Conservation (phyloP, 441 rosid genomes). For the Eugenia klotzschiana region DNA sequence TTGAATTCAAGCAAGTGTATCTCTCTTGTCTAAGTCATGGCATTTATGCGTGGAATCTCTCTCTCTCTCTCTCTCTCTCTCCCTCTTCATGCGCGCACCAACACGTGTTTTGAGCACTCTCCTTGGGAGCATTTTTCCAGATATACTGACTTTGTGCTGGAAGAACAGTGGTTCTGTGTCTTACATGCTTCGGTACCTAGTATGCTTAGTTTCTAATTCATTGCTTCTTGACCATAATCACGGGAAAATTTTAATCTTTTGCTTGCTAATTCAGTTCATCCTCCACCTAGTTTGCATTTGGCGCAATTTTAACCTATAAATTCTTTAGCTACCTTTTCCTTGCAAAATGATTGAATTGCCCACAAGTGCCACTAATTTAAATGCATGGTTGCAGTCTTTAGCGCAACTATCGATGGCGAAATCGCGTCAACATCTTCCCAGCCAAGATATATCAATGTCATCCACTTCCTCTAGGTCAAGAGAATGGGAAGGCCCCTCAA, state of each 20-base stretch:
- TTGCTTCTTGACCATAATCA: not conserved
- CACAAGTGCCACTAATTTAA: not conserved
- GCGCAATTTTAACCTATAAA: not conserved
- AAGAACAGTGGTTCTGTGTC: not conserved
- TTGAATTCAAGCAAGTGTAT: too few relatives aligned
- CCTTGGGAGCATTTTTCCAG: not conserved
- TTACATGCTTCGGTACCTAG: not conserved
- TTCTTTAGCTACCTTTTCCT: not conserved
- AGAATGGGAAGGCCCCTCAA: conserved; percentile 88
- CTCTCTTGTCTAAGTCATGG: not conserved
- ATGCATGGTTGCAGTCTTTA: not conserved
- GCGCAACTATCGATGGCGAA: conserved; percentile 38
- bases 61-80: not conserved
- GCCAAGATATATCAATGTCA: conserved; percentile 44
- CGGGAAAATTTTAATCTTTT: not conserved
- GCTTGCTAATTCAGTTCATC: not conserved
- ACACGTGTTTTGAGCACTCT: not conserved
- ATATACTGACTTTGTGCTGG: not conserved
- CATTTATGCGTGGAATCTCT: not conserved
- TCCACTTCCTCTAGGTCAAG: conserved; percentile 52
- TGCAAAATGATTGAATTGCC: not conserved
- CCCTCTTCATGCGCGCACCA: not conserved
- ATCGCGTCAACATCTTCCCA: conserved; percentile 41
- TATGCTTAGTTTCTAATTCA: not conserved
- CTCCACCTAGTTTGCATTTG: not conserved